Base-by-base conservation (phyloP, 2,329 filamentous ascomycete species). In the Colletotrichum graminicola region DNA sequence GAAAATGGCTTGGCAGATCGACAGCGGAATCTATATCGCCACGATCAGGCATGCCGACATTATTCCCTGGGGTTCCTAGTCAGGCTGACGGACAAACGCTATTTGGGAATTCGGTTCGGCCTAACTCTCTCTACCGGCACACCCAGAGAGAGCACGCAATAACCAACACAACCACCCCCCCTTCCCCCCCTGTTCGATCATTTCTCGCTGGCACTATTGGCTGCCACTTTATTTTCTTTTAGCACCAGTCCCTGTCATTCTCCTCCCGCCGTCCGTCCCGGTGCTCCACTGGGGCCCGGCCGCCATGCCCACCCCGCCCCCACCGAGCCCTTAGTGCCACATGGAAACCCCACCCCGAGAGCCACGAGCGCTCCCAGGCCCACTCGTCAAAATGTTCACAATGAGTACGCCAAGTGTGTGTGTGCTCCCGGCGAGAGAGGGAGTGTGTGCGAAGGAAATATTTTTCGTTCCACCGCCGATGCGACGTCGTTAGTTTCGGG, bases 401-500 rank as follows among this genome's bases (percentile, higher is more conserved):
- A 23, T 41, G 1, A 11, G 21, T 23, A 39, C 39, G 52, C 60
- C 60, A 62, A 62, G 62, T 21, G 8, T 45, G 21, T 36, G 34
- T 29, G 16, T 12, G 34, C 32, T 52, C 26, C 7, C 45, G 23
- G n/a, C 18, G 36, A 49, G 23, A 12, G 26, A 47, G 47, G 36
- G 62, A 56, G 51, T n/a, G 36, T n/a, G 36, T 51, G 47, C 45
- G 60, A 51, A 26, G 52, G 41, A 67, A 47, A 51, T 45, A 55
- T 26, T 21, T 18, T 36, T 39, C 55, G 34, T 47, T 66, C 63
- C 67, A 69, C 66, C n/a, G n/a, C 49, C 67, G 63, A 34, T 62
- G 62, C 47, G 47, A 70, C 67, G 49, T 43, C 26, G 26, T 61
- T 43, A 34, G 63, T 70, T 70, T 70, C 67, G 49, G 47, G 62